Evolutionary conservation across 352 stramenopile genomes (phyloP), one percentile per base, ranked within the genome.

Genomic region (Pythium rishiriense): DNA sequence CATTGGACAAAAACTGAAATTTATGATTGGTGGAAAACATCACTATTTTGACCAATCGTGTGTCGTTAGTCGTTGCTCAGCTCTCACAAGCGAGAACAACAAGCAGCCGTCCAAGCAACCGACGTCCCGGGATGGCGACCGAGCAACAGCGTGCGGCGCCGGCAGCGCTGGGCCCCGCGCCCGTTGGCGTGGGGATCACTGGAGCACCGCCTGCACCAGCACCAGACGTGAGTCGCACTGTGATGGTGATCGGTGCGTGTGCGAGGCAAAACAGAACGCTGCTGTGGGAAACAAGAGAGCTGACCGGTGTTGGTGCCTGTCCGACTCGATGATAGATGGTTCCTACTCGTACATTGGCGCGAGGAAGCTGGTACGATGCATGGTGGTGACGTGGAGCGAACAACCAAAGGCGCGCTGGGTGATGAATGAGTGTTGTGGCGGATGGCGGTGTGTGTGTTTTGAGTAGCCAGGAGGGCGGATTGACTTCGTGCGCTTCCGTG

Each of bases 401-500:
- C 25, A 9, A 43, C 17, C 0, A 2, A 26, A 29, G 22, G 17
- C 5, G 54, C 29, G 11, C 21, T 39, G 43, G 21, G 45, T 37
- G 33, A 22, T 62, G 42, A 47, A 19, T 21, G 49, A 43, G n/a
- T 43, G 37, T 43, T 28, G 17, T 3, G 21, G 19, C 8, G 17
- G 68, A 35, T 49, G 15, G n/a, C 12, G 25, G 57, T 12, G 28
- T 58, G 19, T 46, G 24, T 4, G 24, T 54, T 12, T 21, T 35
- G 37, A 26, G 19, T 53, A 74, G 69, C 58, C 85, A 53, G 75
- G 79, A 31, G 73, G 79, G 17, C 83, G 76, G 10, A 81, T 95
- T 28, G 78, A 93, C 58, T 93, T 85, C 50, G 65, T 90, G 12
- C 87, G 88, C 49, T 72, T 95, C 15, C 84, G 86, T 22, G 62